phyloP scores from a whole-genome alignment of 139 green algal genomes.

The Gonium pectorale region DNA sequence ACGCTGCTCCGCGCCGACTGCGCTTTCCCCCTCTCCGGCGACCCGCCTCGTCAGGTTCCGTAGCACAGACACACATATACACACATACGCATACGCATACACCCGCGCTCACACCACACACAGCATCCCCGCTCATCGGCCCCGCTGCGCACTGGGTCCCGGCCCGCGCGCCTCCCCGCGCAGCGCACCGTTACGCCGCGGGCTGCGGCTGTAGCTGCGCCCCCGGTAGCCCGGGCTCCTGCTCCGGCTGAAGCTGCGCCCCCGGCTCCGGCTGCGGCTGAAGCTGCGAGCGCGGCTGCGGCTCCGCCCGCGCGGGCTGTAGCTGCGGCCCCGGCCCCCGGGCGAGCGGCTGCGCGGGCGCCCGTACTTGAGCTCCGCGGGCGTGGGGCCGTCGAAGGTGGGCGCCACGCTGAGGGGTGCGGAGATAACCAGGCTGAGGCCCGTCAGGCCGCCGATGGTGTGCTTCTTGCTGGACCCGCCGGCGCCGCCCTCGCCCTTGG shows the following conservation, averaged over 20 bases:
- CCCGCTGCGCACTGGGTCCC: too few relatives aligned
- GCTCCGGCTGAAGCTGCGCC: constrained; percentile 33
- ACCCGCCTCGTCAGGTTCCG: too few relatives aligned
- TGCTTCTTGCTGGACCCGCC: neutral
- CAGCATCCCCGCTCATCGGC: neutral
- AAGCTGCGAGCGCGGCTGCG: constrained; percentile 4
- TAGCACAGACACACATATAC: neutral
- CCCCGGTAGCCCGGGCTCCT: constrained; percentile 1
- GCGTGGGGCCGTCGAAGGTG: constrained; percentile 34
- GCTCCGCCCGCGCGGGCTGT: neutral
- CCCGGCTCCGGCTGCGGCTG: constrained; percentile 29
- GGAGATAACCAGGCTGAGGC: constrained; percentile 2
- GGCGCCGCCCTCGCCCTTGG: constrained; percentile 3
- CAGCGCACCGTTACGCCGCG: constrained; percentile 4
- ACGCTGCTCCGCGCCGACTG: neutral
- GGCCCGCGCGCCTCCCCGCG: too few relatives aligned
- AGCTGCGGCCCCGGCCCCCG: neutral
- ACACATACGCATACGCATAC: neutral
- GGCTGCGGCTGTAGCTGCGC: constrained; percentile 35
- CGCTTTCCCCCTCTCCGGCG: neutral
- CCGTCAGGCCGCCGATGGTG: constrained; percentile 15
- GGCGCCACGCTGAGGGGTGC: neutral
- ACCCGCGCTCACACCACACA: neutral
- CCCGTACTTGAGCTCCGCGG: constrained; percentile 40
- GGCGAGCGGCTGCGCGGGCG: constrained; percentile 17